Evolutionary conservation across 805 yeast genomes (phyloP).

Genomic region (Yarrowia deformans): DNA sequence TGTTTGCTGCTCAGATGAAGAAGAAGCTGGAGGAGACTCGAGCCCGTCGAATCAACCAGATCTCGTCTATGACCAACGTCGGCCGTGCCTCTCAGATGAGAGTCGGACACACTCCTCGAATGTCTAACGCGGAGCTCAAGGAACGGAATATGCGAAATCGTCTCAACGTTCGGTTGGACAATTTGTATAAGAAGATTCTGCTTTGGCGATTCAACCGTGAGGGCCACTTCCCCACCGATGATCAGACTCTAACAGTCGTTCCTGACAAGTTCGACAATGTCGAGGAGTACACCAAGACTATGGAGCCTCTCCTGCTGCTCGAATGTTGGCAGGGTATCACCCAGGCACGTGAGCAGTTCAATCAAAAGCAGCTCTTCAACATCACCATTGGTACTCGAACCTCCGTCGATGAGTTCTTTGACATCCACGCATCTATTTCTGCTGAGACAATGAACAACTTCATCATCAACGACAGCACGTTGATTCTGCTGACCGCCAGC

Average conservation of each 20-base stretch:
- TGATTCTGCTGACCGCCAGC: slow-evolving; percentile 60
- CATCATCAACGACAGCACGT: slow-evolving; percentile 75
- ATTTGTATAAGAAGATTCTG: slow-evolving; percentile 72
- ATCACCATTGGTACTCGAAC: slow-evolving; percentile 79
- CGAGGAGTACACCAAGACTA: slow-evolving; percentile 69
- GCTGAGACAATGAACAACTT: slow-evolving; percentile 59
- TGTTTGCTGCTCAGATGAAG: slow-evolving; percentile 50
- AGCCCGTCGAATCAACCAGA: slow-evolving; percentile 40
- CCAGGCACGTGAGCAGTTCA: slow-evolving; percentile 68
- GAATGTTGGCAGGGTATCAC: slow-evolving; percentile 95
- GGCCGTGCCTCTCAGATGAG: slow-evolving; percentile 39
- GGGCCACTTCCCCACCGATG: slow-evolving; percentile 61
- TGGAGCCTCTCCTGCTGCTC: slow-evolving; percentile 80
- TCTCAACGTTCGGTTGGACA: slow-evolving; percentile 76
- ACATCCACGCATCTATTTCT: slow-evolving; percentile 76
- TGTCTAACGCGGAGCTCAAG: slow-evolving; percentile 60
- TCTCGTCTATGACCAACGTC: slow-evolving; percentile 31
- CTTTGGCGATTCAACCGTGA: slow-evolving; percentile 75
- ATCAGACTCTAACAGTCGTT: slow-evolving; percentile 56
- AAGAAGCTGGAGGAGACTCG: slow-evolving; percentile 43
- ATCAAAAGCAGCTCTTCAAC: slow-evolving; percentile 63
- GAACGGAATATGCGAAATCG: slow-evolving; percentile 82
- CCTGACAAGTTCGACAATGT: slow-evolving; percentile 64
- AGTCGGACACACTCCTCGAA: slow-evolving; percentile 46
- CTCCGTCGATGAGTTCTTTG: slow-evolving; percentile 85